A percentile compares a stretch with the other conserved stretches of the same genome.
Conservation (phyloP, 257 asterid genomes). For the Datura wrightii region DNA sequence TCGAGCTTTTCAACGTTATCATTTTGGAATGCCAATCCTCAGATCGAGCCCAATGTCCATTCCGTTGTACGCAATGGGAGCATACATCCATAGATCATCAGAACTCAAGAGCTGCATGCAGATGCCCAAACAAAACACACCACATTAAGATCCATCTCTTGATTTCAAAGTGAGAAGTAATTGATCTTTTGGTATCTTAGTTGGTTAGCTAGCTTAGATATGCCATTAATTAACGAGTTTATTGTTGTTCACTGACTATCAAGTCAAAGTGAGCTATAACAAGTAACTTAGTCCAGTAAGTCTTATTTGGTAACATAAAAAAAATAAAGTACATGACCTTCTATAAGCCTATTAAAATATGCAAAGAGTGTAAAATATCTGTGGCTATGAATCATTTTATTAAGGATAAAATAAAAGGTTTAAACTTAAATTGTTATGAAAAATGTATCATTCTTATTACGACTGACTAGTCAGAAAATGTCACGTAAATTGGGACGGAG, state of each 20-base stretch:
- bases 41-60: conserved; percentile 68
- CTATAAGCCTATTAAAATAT: background rate
- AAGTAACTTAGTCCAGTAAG: background rate
- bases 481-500: too few species aligned
- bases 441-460: too few species aligned
- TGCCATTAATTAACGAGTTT: background rate
- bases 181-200: background rate
- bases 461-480: too few species aligned
- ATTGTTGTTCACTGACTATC: background rate
- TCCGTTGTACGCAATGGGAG: conserved; percentile 88
- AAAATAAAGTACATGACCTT: background rate
- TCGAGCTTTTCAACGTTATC: conserved; percentile 5
- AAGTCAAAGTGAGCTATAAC: background rate
- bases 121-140: background rate
- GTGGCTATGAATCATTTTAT: background rate
- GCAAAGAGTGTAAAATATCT: background rate
- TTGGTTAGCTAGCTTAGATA: background rate
- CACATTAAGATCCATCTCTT: conserved; percentile 3
- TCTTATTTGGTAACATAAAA: background rate
- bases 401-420: too few species aligned
- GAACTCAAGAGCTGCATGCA: conserved; percentile 88
- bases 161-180: background rate
- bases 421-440: too few species aligned
- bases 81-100: conserved; percentile 92
- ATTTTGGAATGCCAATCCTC: conserved; percentile 38